These are phyloP conservation scores for Actinomortierella wolfii DNA, from an alignment of 371 early-diverging fungal species.

Conservation along the genomic window DNA sequence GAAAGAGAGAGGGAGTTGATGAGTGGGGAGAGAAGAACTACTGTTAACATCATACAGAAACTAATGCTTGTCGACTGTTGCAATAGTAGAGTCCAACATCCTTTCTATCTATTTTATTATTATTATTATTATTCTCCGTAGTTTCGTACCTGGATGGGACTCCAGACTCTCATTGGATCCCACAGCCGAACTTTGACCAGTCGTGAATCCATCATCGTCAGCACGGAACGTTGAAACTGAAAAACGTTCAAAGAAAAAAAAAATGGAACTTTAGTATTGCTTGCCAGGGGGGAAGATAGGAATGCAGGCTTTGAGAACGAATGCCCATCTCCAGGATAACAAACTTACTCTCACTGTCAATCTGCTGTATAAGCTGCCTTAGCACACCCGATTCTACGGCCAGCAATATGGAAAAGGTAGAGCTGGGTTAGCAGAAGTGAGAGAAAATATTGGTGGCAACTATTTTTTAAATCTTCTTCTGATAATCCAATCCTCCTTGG, in stretches of 20 bases:
- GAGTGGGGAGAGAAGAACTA: not conserved
- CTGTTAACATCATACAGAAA: not conserved
- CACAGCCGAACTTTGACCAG: too few relatives aligned
- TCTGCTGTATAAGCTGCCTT: constrained; percentile 37
- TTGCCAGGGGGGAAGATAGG: not conserved
- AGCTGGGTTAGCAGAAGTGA: not conserved
- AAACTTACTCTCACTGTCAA: constrained; percentile 40
- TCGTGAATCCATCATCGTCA: not conserved
- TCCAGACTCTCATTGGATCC: too few relatives aligned
- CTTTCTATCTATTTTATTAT: too few relatives aligned
- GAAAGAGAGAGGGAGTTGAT: not conserved
- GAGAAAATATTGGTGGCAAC: too few relatives aligned
- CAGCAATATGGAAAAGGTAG: too few relatives aligned
- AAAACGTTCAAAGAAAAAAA: not conserved
- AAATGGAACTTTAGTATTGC: not conserved
- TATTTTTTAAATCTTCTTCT: not conserved
- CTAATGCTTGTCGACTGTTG: too few relatives aligned
- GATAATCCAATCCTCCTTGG: not conserved
- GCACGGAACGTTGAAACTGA: not conserved
- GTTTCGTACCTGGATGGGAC: too few relatives aligned
- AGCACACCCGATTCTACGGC: constrained; percentile 34
- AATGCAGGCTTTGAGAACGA: not conserved
- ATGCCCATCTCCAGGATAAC: too few relatives aligned
- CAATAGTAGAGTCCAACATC: too few relatives aligned
- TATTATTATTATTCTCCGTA: too few relatives aligned